These are phyloP conservation scores for Candida orba DNA, from an alignment of 805 yeast species.

Conservation along the genomic window DNA sequence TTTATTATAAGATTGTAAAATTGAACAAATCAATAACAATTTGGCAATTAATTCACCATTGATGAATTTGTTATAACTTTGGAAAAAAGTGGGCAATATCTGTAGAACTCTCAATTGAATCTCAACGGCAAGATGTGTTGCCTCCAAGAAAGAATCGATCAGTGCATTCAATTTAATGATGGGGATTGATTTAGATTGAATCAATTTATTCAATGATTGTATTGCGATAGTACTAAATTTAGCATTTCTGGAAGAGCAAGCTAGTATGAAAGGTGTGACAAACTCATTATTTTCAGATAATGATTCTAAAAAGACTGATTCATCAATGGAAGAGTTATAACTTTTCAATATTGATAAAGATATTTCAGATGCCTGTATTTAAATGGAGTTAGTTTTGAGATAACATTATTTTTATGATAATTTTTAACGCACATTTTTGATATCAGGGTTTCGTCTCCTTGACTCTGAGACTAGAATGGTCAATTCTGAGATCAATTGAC, in stretches of 20 bases:
- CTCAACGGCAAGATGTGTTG: slow-evolving; percentile 69
- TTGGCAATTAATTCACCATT: slow-evolving; percentile 49
- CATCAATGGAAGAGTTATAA: slow-evolving; percentile 24
- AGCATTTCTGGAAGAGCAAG: slow-evolving; percentile 69
- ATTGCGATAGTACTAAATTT: slow-evolving; percentile 67
- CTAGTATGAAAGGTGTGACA: slow-evolving; percentile 59
- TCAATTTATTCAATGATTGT: slow-evolving; percentile 60
- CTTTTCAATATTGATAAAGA: slow-evolving; percentile 41
- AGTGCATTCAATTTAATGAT: slow-evolving; percentile 44
- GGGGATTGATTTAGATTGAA: slow-evolving; percentile 49
- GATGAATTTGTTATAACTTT: slow-evolving; percentile 50
- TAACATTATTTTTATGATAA: no score
- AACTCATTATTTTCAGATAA: slow-evolving; percentile 45
- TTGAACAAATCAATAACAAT: slow-evolving; percentile 61
- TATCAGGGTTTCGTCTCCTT: slow-evolving; percentile 62
- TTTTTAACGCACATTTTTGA: slow-evolving; percentile 46
- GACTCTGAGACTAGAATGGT: slow-evolving; percentile 57
- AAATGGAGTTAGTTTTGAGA: background rate
- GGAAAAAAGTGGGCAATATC: slow-evolving; percentile 67
- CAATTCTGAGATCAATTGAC: slow-evolving; percentile 51
- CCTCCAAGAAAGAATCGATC: slow-evolving; percentile 62
- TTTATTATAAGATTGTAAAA: slow-evolving; percentile 61
- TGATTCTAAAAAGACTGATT: slow-evolving; percentile 23
- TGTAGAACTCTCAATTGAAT: slow-evolving; percentile 84
- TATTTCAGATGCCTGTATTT: slow-evolving; percentile 33